Conservation (phyloP, 2,329 filamentous ascomycete species). For the Aspergillus sp. region DNA sequence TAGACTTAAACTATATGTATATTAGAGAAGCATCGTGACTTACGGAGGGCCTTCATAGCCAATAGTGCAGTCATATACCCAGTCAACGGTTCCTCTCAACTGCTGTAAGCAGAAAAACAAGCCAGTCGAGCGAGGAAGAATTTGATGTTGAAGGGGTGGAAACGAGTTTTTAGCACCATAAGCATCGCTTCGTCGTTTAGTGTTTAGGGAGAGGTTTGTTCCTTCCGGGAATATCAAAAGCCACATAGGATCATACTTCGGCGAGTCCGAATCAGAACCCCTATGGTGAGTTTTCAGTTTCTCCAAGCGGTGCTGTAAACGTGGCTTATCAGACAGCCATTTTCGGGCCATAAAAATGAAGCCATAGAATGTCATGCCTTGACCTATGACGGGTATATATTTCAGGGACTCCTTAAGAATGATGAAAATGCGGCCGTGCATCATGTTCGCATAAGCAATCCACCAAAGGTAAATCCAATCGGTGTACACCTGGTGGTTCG, state of each 20-base stretch:
- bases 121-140: constrained; percentile 63
- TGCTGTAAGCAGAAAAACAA: constrained; percentile 62
- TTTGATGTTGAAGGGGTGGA: constrained; percentile 58
- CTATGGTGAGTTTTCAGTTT: constrained; percentile 53
- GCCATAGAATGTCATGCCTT: constrained; percentile 65
- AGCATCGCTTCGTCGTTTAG: constrained; percentile 55
- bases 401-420: constrained; percentile 66
- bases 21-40: constrained; percentile 43
- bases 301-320: constrained; percentile 57
- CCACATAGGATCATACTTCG: constrained; percentile 64
- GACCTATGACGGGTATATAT: constrained; percentile 62
- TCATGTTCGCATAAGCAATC: constrained; percentile 63
- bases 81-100: constrained; percentile 59
- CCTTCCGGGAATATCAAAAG: constrained; percentile 66
- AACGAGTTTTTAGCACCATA: constrained; percentile 60
- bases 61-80: constrained; percentile 77
- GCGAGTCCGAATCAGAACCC: constrained; percentile 48
- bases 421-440: constrained; percentile 67
- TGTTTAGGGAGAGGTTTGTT: constrained; percentile 60
- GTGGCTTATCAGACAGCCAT: constrained; percentile 62
- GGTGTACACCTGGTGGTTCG: constrained; percentile 68
- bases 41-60: constrained; percentile 92
- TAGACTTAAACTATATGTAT: not conserved
- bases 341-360: constrained; percentile 66
- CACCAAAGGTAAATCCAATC: constrained; percentile 71